Base-by-base conservation (phyloP, 208 protist genomes). In the Leishmania tarentolae region DNA sequence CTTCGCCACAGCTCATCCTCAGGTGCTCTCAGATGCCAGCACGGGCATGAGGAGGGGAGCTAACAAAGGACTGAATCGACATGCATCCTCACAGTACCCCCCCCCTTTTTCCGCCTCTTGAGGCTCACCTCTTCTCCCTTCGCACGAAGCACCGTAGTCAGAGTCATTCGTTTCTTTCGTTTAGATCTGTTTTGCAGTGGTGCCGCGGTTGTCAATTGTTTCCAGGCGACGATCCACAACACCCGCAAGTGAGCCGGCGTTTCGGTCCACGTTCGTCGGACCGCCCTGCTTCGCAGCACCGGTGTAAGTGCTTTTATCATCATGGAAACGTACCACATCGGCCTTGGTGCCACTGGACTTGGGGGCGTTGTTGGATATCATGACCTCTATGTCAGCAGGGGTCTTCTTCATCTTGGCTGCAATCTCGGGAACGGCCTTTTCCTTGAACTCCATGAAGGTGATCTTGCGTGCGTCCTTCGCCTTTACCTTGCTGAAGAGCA, bases 401-500 rank as follows among this genome's bases (percentile, higher is more conserved):
- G 91, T 88, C 88, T 94, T 96, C 89, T 96, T 95, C 84, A 95
- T 81, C 89, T 97, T 98, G 37, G 88, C 69, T 1, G 95, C 95
- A 40, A 98, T 96, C 84, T 96, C 95, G 13, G 95, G 95, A 28
- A 98, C 61, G 17, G 84, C 93, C 81, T 92, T 92, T 56, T 79
- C 80, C 75, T 71, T 77, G 89, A 98, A 98, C 35, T 94, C 91
- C 31, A 17, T 69, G 68, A 90, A 95, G 59, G 82, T 96, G 70
- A 98, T 92, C 83, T 95, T 97, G 76, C 93, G 92, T n/a, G 88
- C 93, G 3, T 91, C 93, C 85, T 96, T 97, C 72, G 93, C 89
- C 90, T 97, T 98, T 47, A 96, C 79, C 88, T 98, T 98, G 88
- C 83, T 96, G 90, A 98, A 98, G 82, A 97, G 90, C 53, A 98